Percentiles rank a stretch among this genome's conserved stretches.
Conservation (phyloP, 345 rosid genomes). For the Dovyalis caffra region DNA sequence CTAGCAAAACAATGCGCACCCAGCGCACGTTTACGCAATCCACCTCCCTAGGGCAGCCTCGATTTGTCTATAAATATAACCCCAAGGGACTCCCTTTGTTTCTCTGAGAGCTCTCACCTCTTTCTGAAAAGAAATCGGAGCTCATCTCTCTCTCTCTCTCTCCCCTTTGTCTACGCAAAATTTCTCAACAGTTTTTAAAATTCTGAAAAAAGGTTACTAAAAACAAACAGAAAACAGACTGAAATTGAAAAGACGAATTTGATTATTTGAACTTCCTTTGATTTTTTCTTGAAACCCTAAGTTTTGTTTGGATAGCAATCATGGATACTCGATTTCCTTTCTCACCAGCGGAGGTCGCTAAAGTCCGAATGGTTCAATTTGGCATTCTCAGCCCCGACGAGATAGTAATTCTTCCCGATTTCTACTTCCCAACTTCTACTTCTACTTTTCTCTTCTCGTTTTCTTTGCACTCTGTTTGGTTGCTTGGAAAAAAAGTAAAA, state of each 20-base stretch:
- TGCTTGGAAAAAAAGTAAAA: neutral
- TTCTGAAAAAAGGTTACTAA: neutral
- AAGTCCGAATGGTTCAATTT: constrained; percentile 87
- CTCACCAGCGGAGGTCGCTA: constrained; percentile 95
- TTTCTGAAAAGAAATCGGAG: too few species aligned
- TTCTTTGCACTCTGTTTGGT: constrained; percentile 8
- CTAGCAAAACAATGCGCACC: neutral
- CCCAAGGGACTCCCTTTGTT: too few species aligned
- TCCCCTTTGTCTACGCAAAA: too few species aligned
- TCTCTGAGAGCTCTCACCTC: constrained; percentile 5
- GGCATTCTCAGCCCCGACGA: constrained; percentile 95
- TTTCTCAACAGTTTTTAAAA: too few species aligned
- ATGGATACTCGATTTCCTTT: constrained; percentile 69
- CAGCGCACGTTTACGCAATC: neutral
- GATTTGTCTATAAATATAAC: constrained; percentile 13
- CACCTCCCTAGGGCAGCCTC: neutral
- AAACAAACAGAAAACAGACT: neutral
- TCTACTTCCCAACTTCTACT: too few species aligned
- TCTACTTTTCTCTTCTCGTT: constrained; percentile 9
- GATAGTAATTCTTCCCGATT: constrained; percentile 54
- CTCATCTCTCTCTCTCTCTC: too few species aligned
- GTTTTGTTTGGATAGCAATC: neutral
- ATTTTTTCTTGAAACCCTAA: constrained; percentile 9
- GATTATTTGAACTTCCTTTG: neutral
- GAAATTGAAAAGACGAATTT: neutral